Percentiles rank a stretch among this genome's conserved stretches.
These are phyloP conservation scores for Hortiboletus rubellus DNA, from an alignment of 1,284 basidiomycete genomes.

Conservation along the genomic window DNA sequence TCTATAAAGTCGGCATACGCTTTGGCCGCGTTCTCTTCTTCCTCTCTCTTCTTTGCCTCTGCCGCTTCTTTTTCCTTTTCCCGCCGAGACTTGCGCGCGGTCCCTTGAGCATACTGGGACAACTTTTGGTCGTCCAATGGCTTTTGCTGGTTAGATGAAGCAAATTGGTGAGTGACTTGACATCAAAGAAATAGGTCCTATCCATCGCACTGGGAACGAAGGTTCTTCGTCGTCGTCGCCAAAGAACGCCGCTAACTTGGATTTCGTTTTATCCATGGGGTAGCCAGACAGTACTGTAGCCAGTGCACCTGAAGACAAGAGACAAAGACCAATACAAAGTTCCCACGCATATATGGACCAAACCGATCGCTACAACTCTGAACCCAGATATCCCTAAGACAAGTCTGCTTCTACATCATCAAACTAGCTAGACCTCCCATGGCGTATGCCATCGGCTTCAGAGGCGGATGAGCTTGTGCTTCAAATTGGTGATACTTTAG, in stretches of 20 bases:
- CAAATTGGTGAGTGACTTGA: conserved; percentile 54
- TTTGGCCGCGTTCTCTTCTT: conserved; percentile 76
- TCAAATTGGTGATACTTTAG: conserved; percentile 82
- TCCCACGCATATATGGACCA: conserved; percentile 23
- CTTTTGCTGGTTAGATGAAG: conserved; percentile 63
- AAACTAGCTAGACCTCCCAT: conserved; percentile 61
- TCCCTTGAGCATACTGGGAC: conserved; percentile 73
- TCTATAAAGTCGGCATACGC: conserved; percentile 88
- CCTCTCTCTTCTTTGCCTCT: conserved; percentile 80
- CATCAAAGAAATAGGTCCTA: conserved; percentile 58
- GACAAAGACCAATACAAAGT: conserved; percentile 1
- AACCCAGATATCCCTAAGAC: neutral
- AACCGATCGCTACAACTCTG: neutral
- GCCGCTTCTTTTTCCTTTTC: conserved; percentile 90
- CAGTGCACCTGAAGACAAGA: neutral
- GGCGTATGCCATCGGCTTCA: conserved; percentile 92
- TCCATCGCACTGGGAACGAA: conserved; percentile 84
- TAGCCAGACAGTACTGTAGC: conserved; percentile 5
- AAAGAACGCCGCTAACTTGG: conserved; percentile 75
- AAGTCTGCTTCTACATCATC: conserved; percentile 49
- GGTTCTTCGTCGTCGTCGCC: conserved; percentile 78
- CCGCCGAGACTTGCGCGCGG: conserved; percentile 69
- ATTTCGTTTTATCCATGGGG: conserved; percentile 74
- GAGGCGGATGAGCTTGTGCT: conserved; percentile 83
- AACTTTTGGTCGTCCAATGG: conserved; percentile 75